Evolutionary conservation across 2,329 filamentous ascomycete genomes (phyloP), one percentile per base, ranked within the genome.

Genomic region (Aspergillus pseudotamarii): DNA sequence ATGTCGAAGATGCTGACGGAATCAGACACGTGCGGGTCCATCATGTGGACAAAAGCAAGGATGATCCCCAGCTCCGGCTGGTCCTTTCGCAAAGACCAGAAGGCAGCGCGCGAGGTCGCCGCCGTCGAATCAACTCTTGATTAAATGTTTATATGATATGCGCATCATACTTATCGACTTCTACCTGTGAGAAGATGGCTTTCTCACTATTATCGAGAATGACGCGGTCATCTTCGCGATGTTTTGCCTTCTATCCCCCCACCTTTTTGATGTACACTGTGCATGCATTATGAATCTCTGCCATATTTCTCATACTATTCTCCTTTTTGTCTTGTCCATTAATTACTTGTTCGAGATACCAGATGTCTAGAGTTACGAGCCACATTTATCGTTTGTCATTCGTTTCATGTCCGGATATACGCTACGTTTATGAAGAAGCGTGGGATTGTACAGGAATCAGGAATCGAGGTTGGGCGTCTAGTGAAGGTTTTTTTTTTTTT

Each of bases 21-120:
- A 53, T 53, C 55, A 96, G 93, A 77, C 95, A 99, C 78, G 95
- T 98, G 38, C 88, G 93, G 60, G 93, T 95, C 48, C 94, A 98
- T 75, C 95, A 98, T 75, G 82, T 89, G 45, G 94, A 98, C 73
- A 95, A 93, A 76, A 89, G 91, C 75, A 94, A 93, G 77, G 93
- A 97, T 69, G 94, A 98, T 72, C 88, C 91, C 0, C 79, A 84
- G 60, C 81, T 99, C 46, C 86, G 93, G 58, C 90, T 94, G 56
- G 94, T 98, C 1, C 86, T 98, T 43, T 86, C 93, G 2, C 93
- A 97, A 75, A 85, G 95, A 58, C 89, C 91, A 3, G 92, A 97
- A 77, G 94, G 94, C 36, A 91, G 91, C 6, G 92, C 86, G 73
- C 88, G 94, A 68, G 93, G 93, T 36, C 85, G 94, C 65, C 85